phyloP scores from a whole-genome alignment of 1,139 yeast species.

The Geotrichum histeridarum region DNA sequence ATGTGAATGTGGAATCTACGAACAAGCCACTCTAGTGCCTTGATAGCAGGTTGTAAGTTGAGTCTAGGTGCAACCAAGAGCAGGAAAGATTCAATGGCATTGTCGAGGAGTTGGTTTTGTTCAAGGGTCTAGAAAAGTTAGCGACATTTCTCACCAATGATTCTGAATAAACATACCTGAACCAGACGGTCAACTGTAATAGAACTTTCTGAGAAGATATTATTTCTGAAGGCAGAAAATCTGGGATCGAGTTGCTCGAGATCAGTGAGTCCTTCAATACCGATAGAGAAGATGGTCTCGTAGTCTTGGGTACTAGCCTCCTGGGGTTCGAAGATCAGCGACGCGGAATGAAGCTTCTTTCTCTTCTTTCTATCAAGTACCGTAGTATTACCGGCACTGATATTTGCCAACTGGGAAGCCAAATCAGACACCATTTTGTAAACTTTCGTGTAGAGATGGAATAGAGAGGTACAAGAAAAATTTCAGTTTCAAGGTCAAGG shows the following conservation, averaged over 20 bases:
- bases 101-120: slow-evolving; percentile 65
- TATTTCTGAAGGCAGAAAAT: slow-evolving; percentile 60
- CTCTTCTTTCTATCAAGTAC: slow-evolving; percentile 83
- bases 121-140: slow-evolving; percentile 48
- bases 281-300: slow-evolving; percentile 69
- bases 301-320: slow-evolving; percentile 91
- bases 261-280: slow-evolving; percentile 72
- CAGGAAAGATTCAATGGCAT: slow-evolving; percentile 68
- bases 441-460: too few relatives aligned
- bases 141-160: slow-evolving; percentile 3
- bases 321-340: slow-evolving; percentile 79
- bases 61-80: slow-evolving; percentile 71
- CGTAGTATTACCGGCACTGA: slow-evolving; percentile 62
- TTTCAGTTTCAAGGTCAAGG: too few relatives aligned
- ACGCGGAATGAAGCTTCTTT: slow-evolving; percentile 80
- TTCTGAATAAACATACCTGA: slow-evolving; percentile 41
- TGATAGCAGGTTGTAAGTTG: slow-evolving; percentile 66
- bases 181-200: slow-evolving; percentile 73
- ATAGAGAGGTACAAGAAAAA: too few relatives aligned
- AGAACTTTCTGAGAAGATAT: slow-evolving; percentile 79
- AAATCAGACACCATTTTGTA: slow-evolving; percentile 44
- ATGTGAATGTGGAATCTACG: slow-evolving; percentile 85
- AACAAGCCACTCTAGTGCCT: slow-evolving; percentile 90
- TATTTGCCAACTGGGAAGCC: slow-evolving; percentile 74
- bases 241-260: slow-evolving; percentile 67